These are phyloP conservation scores for Porcisia deanei DNA, from an alignment of 208 protist genomes.

Conservation along the genomic window DNA sequence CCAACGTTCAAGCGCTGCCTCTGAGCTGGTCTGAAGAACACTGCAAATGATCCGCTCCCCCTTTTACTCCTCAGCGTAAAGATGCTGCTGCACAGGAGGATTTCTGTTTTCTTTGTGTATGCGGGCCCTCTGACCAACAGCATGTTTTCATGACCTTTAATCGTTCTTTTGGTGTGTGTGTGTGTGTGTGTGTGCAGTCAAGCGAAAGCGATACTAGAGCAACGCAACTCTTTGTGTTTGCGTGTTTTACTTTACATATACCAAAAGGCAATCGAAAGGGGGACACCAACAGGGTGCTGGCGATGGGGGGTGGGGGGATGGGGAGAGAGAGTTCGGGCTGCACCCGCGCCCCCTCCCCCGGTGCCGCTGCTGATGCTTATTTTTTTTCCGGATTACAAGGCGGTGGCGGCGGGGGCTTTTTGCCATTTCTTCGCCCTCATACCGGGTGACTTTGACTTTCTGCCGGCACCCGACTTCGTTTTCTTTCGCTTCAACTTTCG, in stretches of 20 bases:
- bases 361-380: neutral
- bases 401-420: neutral
- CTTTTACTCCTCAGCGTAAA: no score
- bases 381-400: neutral
- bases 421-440: neutral
- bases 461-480: neutral
- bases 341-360: neutral
- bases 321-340: neutral
- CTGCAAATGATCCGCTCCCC: no score
- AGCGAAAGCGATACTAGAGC: neutral
- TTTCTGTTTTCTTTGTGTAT: no score
- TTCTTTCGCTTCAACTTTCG: neutral
- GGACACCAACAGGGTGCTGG: neutral
- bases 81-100: no score
- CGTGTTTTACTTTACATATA: slow-evolving; percentile 1
- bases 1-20: no score
- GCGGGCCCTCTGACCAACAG: no score
- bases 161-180: neutral
- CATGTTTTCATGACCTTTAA: no score
- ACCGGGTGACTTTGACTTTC: neutral
- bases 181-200: neutral
- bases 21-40: no score
- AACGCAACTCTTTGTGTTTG: neutral
- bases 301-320: neutral
- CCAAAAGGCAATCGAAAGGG: neutral